A percentile compares a stretch with the other conserved stretches of the same genome.
phyloP scores from a whole-genome alignment of 805 yeast species.

The Metschnikowia picachoensis region DNA sequence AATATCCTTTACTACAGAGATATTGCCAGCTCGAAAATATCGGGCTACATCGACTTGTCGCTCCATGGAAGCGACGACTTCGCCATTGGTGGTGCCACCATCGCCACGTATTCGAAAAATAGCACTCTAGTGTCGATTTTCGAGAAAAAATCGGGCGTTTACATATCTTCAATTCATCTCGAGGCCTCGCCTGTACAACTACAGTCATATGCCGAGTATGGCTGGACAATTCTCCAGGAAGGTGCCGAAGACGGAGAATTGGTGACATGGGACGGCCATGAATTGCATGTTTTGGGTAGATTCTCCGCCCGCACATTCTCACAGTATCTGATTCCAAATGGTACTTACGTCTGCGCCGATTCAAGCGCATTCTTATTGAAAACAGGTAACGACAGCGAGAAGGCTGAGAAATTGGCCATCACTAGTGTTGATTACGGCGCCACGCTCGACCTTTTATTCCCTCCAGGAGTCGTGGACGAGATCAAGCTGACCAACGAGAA shows the following conservation, averaged over 20 bases:
- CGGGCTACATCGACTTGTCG: slow-evolving; percentile 28
- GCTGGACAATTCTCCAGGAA: slow-evolving; percentile 6
- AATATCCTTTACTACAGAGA: slow-evolving; percentile 22
- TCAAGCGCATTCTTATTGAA: slow-evolving; percentile 5
- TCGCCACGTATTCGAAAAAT: slow-evolving; percentile 10
- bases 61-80: slow-evolving; percentile 7
- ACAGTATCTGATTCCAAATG: neutral
- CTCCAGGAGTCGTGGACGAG: slow-evolving; percentile 1
- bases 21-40: slow-evolving; percentile 21
- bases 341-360: slow-evolving; percentile 1
- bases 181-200: slow-evolving; percentile 3
- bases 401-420: neutral
- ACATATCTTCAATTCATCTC: slow-evolving; percentile 5
- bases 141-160: slow-evolving; percentile 12
- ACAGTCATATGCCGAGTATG: neutral
- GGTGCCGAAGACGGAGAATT: slow-evolving; percentile 4
- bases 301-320: slow-evolving; percentile 4
- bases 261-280: slow-evolving; percentile 7
- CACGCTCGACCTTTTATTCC: slow-evolving; percentile 2
- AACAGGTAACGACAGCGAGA: neutral
- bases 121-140: slow-evolving; percentile 9
- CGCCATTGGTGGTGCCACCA: slow-evolving; percentile 3
- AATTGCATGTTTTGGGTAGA: slow-evolving; percentile 3
- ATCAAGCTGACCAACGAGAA: slow-evolving; percentile 2
- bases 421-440: neutral